Percentiles rank a stretch among this genome's conserved stretches.
Conservation (phyloP, 208 protist genomes). For the Herpetomonas samuelpessoai region DNA sequence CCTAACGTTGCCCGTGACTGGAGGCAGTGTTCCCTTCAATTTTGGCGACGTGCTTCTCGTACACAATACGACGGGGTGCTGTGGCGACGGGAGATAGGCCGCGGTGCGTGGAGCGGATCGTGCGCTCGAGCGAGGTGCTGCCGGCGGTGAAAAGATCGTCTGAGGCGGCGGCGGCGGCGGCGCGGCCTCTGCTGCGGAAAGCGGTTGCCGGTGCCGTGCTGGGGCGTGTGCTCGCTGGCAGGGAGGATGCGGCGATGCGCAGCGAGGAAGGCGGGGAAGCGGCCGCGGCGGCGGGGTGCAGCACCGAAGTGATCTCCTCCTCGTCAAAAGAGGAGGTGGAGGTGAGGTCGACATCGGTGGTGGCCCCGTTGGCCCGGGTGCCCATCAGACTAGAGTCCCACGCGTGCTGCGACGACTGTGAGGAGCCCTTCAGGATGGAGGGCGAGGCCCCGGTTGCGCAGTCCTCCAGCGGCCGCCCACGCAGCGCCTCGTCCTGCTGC, state of each 20-base stretch:
- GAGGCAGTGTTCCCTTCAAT: constrained; percentile 7
- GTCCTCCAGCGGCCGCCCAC: no score
- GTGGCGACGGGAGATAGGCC: not conserved
- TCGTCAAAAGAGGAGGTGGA: not conserved
- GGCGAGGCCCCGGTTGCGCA: no score
- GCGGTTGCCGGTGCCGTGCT: not conserved
- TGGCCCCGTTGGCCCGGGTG: not conserved
- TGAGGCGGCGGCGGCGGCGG: no score
- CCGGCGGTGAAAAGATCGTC: not conserved
- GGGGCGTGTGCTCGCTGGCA: not conserved
- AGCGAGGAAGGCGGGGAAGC: not conserved
- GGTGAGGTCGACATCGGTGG: not conserved
- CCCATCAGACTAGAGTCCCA: not conserved
- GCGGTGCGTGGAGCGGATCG: not conserved
- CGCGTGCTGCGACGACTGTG: not conserved
- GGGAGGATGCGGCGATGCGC: not conserved
- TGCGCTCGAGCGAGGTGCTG: not conserved
- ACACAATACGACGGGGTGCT: constrained; percentile 7
- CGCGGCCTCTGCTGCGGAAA: no score
- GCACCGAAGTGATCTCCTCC: not conserved
- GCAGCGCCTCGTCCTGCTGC: no score
- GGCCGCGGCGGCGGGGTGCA: not conserved
- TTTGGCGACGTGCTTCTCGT: constrained; percentile 5
- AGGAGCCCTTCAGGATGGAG: not conserved
- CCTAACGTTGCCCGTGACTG: no score